Evolutionary conservation across 2,329 filamentous ascomycete genomes (phyloP), one percentile per base, ranked within the genome.

Genomic region (Lasiodiplodia gonubiensis): DNA sequence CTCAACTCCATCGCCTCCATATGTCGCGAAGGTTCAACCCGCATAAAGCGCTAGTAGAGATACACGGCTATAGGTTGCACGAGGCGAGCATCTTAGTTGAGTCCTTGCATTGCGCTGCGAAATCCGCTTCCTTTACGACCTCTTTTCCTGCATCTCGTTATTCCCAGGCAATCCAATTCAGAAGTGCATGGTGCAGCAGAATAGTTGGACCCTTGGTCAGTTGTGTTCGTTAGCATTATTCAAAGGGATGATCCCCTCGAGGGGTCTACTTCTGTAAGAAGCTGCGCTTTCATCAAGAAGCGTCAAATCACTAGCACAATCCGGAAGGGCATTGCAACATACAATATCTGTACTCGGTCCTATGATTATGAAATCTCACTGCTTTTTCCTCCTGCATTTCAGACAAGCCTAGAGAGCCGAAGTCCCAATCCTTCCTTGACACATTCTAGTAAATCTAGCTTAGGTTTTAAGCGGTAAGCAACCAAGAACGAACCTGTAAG

Each of bases 1-100:
- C 54, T 63, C 59, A 63, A 63, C 59, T 49, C 23, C 30, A 61
- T 61, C 59, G 30, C 46, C 27, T 51, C 46, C 33, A 21, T 30
- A 63, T 48, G 8, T 7, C 18, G 7, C 59, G 25, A 37, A 8
- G 14, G 39, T 30, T 21, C 35, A 42, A 59, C 35, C 35, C 54
- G 25, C 21, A 16, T 57, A 2, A 21, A 30, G 25, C 51, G n/a
- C 48, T 3, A n/a, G 3, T 18, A 27, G 49, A 14, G n/a, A 46
- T 8, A 46, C 42, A 21, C 42, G n/a, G 42, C 42, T 46, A 21
- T n/a, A 11, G 42, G 18, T 46, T 46, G 42, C 18, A 46, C n/a
- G 7, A 14, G 42, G 3, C 42, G 8, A 46, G n/a, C n/a, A 21
- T 46, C 10, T 46, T 8, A 46, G 18, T 46, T 21, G n/a, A 11